Evolutionary conservation across 768 basidiomycete species (phyloP).

Genomic region (Dacryopinax spathularia): DNA sequence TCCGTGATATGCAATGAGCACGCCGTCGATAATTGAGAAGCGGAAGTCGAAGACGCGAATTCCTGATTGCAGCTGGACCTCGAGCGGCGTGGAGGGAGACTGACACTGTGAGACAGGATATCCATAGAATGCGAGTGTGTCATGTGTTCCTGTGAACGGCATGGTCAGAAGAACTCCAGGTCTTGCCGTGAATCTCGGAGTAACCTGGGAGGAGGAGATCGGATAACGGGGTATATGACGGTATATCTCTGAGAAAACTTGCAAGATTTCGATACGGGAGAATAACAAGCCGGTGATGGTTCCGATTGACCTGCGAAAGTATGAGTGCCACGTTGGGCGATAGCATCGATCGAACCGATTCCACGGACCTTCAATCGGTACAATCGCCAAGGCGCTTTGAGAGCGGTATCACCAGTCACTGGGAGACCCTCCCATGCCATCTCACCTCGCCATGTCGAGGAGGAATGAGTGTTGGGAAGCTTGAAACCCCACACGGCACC

Average conservation of each 20-base stretch:
- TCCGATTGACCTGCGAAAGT: not conserved
- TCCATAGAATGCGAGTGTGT: constrained; percentile 71
- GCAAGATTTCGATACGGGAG: constrained; percentile 45
- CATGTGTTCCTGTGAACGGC: constrained; percentile 41
- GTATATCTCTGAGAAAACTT: constrained; percentile 46
- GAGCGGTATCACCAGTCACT: not conserved
- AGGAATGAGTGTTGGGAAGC: not conserved
- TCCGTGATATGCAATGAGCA: constrained; percentile 52
- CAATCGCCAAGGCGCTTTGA: not conserved
- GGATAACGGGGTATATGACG: constrained; percentile 53
- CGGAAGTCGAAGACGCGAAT: constrained; percentile 51
- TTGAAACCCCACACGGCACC: not conserved
- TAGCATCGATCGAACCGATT: not conserved
- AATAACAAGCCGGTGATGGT: constrained; percentile 30
- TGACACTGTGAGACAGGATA: constrained; percentile 86
- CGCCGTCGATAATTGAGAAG: constrained; percentile 47
- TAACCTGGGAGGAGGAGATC: constrained; percentile 65
- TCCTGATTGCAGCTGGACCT: constrained; percentile 56
- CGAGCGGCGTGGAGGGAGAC: constrained; percentile 43
- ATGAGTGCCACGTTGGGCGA: not conserved
- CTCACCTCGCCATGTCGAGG: not conserved
- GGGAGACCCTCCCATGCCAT: not conserved
- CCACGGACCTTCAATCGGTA: not conserved
- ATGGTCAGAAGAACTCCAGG: constrained; percentile 11
- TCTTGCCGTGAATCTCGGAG: constrained; percentile 19